These are phyloP conservation scores for Geotrichum siamense DNA, from an alignment of 1,139 yeast species.

Conservation along the genomic window DNA sequence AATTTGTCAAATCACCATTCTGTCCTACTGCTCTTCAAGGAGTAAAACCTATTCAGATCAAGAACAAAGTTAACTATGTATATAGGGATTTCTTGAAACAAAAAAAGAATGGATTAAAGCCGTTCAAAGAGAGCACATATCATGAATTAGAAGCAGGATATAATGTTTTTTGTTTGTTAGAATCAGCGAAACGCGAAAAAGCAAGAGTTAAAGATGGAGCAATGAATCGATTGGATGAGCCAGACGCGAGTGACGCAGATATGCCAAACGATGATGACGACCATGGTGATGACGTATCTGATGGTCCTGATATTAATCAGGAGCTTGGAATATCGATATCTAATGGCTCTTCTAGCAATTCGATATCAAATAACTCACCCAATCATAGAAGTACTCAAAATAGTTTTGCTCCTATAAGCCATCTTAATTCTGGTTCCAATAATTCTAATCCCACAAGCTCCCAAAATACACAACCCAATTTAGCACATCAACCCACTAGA, in stretches of 20 bases:
- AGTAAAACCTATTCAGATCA: constrained; percentile 3
- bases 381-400: neutral
- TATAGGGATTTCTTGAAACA: constrained; percentile 1
- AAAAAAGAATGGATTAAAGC: neutral
- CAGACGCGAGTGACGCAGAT: neutral
- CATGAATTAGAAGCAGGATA: constrained; percentile 6
- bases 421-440: neutral
- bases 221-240: neutral
- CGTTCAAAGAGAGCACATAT: neutral
- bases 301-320: neutral
- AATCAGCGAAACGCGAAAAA: neutral
- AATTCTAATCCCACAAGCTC: neutral
- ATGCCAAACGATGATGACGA: neutral
- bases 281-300: neutral
- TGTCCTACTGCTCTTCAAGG: constrained; percentile 2
- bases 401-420: neutral
- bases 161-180: neutral
- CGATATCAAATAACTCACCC: neutral
- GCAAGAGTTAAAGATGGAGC: constrained; percentile 2
- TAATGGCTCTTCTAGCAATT: neutral
- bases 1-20: constrained; percentile 1
- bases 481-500: neutral
- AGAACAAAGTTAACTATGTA: constrained; percentile 2
- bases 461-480: neutral
- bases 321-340: neutral